These are phyloP conservation scores for Termitomyces sp. DNA, from an alignment of 768 basidiomycete genomes.

Conservation along the genomic window DNA sequence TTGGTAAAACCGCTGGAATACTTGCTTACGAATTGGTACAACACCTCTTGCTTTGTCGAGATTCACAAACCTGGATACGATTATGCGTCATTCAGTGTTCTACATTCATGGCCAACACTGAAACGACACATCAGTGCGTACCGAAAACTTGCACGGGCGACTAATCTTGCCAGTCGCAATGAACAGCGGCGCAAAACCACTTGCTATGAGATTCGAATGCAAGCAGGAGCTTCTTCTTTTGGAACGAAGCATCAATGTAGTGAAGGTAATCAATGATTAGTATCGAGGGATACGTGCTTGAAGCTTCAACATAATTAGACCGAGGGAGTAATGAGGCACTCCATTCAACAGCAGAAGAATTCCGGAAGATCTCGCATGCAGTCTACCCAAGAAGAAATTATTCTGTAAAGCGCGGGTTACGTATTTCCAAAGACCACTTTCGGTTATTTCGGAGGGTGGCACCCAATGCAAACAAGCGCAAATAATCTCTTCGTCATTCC, in stretches of 20 bases:
- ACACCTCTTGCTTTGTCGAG: neutral
- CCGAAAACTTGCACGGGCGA: neutral
- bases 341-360: neutral
- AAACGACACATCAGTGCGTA: neutral
- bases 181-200: neutral
- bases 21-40: constrained; percentile 2
- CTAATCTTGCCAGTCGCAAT: neutral
- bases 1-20: neutral
- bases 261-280: neutral
- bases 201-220: neutral
- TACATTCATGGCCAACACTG: neutral
- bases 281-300: neutral
- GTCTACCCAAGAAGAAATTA: neutral
- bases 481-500: constrained; percentile 12
- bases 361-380: neutral
- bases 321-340: neutral
- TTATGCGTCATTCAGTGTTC: neutral
- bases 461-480: constrained; percentile 1
- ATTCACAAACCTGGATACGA: neutral
- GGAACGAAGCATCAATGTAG: neutral
- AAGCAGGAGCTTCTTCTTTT: neutral
- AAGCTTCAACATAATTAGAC: neutral
- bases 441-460: constrained; percentile 1
- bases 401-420: neutral
- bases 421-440: neutral